Evolutionary conservation across 2,329 filamentous ascomycete species (phyloP).

Genomic region (Periconia macrospinosa): DNA sequence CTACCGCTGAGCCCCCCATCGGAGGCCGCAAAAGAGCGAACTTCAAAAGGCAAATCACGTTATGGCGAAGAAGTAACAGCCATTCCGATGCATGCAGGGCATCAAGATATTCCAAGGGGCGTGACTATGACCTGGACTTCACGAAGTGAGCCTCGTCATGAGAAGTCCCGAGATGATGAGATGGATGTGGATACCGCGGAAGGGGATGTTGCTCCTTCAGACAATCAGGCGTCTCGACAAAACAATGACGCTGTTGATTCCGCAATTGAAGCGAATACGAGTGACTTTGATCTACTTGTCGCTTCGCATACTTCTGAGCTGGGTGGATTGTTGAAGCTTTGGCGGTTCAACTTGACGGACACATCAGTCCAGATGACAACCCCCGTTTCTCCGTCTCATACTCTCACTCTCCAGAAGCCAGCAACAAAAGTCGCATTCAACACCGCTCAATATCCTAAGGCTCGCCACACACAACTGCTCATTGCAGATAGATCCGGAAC

Average conservation of each 20-base stretch:
- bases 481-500: slow-evolving; percentile 58
- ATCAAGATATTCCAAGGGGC: slow-evolving; percentile 55
- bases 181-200: slow-evolving; percentile 37
- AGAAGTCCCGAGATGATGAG: slow-evolving; percentile 30
- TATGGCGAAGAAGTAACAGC: slow-evolving; percentile 52
- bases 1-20: slow-evolving; percentile 59
- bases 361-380: slow-evolving; percentile 39
- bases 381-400: slow-evolving; percentile 48
- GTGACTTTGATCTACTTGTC: slow-evolving; percentile 45
- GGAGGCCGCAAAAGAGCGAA: slow-evolving; percentile 33
- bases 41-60: slow-evolving; percentile 22
- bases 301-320: slow-evolving; percentile 46
- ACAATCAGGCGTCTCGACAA: slow-evolving; percentile 20
- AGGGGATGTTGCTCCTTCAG: slow-evolving; percentile 18
- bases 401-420: slow-evolving; percentile 52
- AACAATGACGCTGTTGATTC: background rate
- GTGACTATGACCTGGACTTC: slow-evolving; percentile 58
- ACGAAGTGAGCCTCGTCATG: slow-evolving; percentile 18
- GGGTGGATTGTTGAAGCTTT: slow-evolving; percentile 45
- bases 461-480: slow-evolving; percentile 58
- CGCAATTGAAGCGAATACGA: slow-evolving; percentile 22
- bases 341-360: slow-evolving; percentile 43
- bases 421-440: slow-evolving; percentile 58
- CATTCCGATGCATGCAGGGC: slow-evolving; percentile 50
- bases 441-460: slow-evolving; percentile 54